A percentile compares a stretch with the other conserved stretches of the same genome.
phyloP scores from a whole-genome alignment of 257 asterid genomes.

The Craterostigma plantagineum region DNA sequence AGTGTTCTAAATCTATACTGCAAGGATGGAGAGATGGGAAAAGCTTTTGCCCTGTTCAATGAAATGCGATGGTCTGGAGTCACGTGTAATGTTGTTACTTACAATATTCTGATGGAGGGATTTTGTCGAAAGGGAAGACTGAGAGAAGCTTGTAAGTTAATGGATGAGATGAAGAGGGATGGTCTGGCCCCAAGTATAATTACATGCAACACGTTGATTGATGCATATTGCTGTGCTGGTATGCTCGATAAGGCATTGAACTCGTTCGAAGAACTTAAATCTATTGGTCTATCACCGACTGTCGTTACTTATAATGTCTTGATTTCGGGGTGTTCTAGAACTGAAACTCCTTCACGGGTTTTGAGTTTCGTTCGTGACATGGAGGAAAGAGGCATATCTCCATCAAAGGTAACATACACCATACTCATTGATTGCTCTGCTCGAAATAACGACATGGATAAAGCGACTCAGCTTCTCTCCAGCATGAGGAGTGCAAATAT shows the following conservation, averaged over 20 bases:
- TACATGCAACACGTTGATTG: slow-evolving; percentile 45
- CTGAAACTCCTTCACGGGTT: slow-evolving; percentile 21
- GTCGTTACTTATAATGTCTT: slow-evolving; percentile 42
- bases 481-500: slow-evolving; percentile 31
- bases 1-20: slow-evolving; percentile 34
- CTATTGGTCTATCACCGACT: slow-evolving; percentile 38
- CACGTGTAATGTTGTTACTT: slow-evolving; percentile 39
- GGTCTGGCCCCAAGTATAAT: slow-evolving; percentile 41
- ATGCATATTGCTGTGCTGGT: slow-evolving; percentile 36
- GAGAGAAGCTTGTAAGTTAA: slow-evolving; percentile 26
- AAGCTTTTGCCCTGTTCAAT: slow-evolving; percentile 29
- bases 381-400: slow-evolving; percentile 59
- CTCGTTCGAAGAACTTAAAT: slow-evolving; percentile 31
- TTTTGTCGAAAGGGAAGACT: slow-evolving; percentile 27
- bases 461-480: slow-evolving; percentile 35
- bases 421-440: slow-evolving; percentile 56
- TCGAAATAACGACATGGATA: slow-evolving; percentile 40
- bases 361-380: slow-evolving; percentile 38
- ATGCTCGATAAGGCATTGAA: slow-evolving; percentile 29
- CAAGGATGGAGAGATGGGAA: slow-evolving; percentile 17
- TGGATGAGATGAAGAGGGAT: slow-evolving; percentile 31
- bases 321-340: slow-evolving; percentile 36
- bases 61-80: slow-evolving; percentile 51
- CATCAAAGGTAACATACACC: slow-evolving; percentile 56
- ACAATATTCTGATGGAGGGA: slow-evolving; percentile 54